Evolutionary conservation across 768 basidiomycete species (phyloP), one percentile per base, ranked within the genome.

Genomic region (Pleurotus tuber-regium): DNA sequence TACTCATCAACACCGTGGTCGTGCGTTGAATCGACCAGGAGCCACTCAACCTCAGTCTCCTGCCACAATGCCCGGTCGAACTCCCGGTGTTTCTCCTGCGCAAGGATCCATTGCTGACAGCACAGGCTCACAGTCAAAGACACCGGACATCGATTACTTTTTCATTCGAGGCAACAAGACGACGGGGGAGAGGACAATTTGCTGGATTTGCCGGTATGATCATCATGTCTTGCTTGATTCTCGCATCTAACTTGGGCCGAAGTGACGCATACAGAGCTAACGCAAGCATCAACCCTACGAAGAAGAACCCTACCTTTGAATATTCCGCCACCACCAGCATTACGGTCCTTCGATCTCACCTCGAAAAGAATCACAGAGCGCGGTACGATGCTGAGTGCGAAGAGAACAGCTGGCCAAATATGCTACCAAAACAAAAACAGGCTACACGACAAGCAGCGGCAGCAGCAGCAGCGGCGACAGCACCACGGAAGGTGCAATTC

Each of bases 331-430:
- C 31, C 31, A 38, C 35, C 5, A 24, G 19, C 21, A 50, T 21
- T 50, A 50, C 35, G 19, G 24, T 33, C 19, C 48, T 50, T 21
- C 21, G 48, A 6, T 21, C 31, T 33, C 48, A 39, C 26, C 31
- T 50, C 24, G 48, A 50, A 21, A 50, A 21, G 48, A 24, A 50
- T 38, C 48, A 50, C 35, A 35, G 16, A 16, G 12, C 11, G 31
- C 12, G 16, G 11, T 35, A 35, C 31, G 12, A 11, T 16, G 4
- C 11, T 35, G 31, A 11, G 16, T 35, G 31, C 31, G 12, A 35
- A 16, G 31, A 35, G 31, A 35, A 35, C 31, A 2, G 31, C 11
- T 35, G 31, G 31, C 31, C 31, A 35, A 16, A 35, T 35, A 35
- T 35, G 31, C 31, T 35, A 11, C 31, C 31, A 11, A 35, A 35